Base-by-base conservation (phyloP, 495 filamentous ascomycete genomes). In the Pseudomonodictys pantanalensis region DNA sequence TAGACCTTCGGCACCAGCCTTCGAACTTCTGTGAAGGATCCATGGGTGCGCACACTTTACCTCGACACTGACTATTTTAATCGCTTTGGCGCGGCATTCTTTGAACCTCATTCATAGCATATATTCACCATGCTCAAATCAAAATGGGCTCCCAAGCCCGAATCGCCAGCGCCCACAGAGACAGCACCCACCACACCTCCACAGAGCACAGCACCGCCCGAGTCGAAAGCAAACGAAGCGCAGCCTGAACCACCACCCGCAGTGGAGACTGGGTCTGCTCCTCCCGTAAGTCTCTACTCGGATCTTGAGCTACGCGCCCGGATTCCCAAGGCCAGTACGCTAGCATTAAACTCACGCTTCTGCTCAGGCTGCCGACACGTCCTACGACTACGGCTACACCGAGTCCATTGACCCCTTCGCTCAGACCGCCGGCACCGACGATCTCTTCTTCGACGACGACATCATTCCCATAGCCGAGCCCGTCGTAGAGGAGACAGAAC, bases 381-480 rank as follows among this genome's bases (percentile, higher is more conserved):
- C 53, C 8, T 48, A 53, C 47, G 61, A 64, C 33, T 62, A 62
- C 44, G 29, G 52, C 24, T 64, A 53, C 50, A 33, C 48, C 44
- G 54, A 64, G 52, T 17, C 32, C 10, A 65, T 68, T 43, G 60
- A 68, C 57, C 75, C 75, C 44, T 88, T 88, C 62, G 85, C 85
- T 17, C 86, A 88, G 64, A 86, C 86, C 0, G 77, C 85, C 26
- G 78, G 77, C 10, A 79, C 78, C 15, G 86, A 90, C 60, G 85
- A 89, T 69, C 71, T 89, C 15, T 88, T 89, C 66, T 88, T 88
- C 65, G 83, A 86, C 61, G 86, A 89, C 65, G 86, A 88, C 64
- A 86, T 88, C 61, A 83, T 83, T 30, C 86, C 86, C 3, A 72
- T 86, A 26, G 51, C 78, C 2, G 73, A 76, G 48, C 68, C 76